A percentile compares a stretch with the other conserved stretches of the same genome.
These are phyloP conservation scores for Xylariaceae sp. DNA, from an alignment of 2,329 filamentous ascomycete species.

Conservation along the genomic window DNA sequence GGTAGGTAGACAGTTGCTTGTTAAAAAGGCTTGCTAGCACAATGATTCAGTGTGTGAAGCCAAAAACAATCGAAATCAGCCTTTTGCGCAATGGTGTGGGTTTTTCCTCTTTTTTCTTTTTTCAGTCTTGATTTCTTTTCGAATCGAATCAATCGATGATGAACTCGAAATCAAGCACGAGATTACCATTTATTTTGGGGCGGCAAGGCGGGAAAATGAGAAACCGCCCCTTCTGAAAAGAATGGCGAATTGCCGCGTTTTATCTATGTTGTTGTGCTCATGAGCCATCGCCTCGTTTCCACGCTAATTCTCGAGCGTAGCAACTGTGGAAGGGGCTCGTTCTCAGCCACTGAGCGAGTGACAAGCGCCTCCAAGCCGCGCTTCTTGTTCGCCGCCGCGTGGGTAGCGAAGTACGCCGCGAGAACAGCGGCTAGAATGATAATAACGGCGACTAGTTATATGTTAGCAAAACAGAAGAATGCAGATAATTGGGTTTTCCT, in stretches of 20 bases:
- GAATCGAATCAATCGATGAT: too few relatives aligned
- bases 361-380: conserved; percentile 22
- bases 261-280: conserved; percentile 15
- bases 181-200: too few relatives aligned
- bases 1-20: too few relatives aligned
- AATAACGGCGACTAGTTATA: conserved; percentile 45
- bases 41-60: too few relatives aligned
- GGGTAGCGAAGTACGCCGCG: conserved; percentile 27
- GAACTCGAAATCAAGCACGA: too few relatives aligned
- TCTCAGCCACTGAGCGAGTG: conserved; percentile 19
- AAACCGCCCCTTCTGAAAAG: not conserved
- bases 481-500: not conserved
- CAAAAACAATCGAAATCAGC: too few relatives aligned
- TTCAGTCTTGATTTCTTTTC: too few relatives aligned
- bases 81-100: too few relatives aligned
- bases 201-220: too few relatives aligned
- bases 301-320: conserved; percentile 23
- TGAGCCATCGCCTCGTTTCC: conserved; percentile 21
- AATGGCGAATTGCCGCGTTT: not conserved
- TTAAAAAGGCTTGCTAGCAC: too few relatives aligned
- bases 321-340: conserved; percentile 17
- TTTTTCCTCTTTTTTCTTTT: too few relatives aligned
- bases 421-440: conserved; percentile 48
- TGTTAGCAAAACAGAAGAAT: conserved; percentile 24
- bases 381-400: conserved; percentile 12